Evolutionary conservation across 257 asterid genomes (phyloP), one percentile per base, ranked within the genome.

Genomic region (Plantago elongata): DNA sequence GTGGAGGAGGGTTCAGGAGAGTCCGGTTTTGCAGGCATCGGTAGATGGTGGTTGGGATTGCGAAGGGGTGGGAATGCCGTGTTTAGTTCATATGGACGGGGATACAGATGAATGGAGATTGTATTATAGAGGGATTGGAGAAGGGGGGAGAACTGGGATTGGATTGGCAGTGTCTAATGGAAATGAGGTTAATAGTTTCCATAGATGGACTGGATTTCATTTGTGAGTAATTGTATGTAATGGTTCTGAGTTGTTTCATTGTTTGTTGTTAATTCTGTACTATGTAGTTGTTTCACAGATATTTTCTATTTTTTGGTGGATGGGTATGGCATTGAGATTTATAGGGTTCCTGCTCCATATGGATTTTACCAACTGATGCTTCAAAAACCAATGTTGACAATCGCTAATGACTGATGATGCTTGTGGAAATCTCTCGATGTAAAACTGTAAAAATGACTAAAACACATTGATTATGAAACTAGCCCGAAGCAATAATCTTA

Each of bases 51-150:
- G 92, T 15, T 91, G 98, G 98, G 98, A 91, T 70, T 51, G 84
- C 68, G 84, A 76, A 64, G 94, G 95, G 38, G 94, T 88, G 54
- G 95, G 96, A 58, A 74, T 78, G 17, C 96, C 96, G 15, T 85
- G 81, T 64, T 65, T 88, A 38, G 96, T 91, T 49, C 83, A 91
- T 29, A 82, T 84, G 91, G 92, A 88, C 69, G 96, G 84, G 14
- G 82, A 73, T 16, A 57, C 15, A 40, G 79, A 77, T 14, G 88
- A 85, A 65, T 88, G 96, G 96, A 91, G 98, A 75, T 69, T 91
- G 75, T 91, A 88, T 63, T 88, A 85, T 16, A 79, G 73, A 79
- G 98, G 98, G 17, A 51, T 81, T 69, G 98, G 95, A n/a, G 65
- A 70, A 66, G 85, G 61, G 15, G 92, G 96, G 14, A 85, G 78